A percentile compares a stretch with the other conserved stretches of the same genome.
Conservation (phyloP, 345 rosid genomes). For the Hypericum perforatum region DNA sequence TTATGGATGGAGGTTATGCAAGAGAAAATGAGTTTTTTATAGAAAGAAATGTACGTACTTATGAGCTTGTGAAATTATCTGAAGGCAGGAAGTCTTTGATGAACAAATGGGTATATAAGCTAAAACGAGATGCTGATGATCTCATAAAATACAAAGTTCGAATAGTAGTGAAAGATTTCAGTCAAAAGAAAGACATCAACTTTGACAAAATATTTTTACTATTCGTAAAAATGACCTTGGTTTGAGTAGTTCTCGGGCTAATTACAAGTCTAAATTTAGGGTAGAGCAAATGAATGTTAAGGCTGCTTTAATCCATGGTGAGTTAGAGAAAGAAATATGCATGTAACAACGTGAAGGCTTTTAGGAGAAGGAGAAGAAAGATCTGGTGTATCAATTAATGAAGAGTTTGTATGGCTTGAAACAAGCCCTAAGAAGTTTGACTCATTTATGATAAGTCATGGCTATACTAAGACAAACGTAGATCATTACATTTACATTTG, state of each 20-base stretch:
- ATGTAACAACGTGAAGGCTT: not conserved
- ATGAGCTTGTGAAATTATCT: no score
- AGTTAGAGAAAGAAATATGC: not conserved
- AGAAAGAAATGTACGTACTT: no score
- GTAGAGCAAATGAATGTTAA: no score
- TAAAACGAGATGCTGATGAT: not conserved
- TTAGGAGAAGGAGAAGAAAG: not conserved
- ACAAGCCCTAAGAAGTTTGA: not conserved
- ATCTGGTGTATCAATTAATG: not conserved
- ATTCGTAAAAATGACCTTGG: not conserved
- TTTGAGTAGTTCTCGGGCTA: not conserved
- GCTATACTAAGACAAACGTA: not conserved
- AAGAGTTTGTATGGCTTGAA: slow-evolving; percentile 1
- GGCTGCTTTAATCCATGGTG: not conserved
- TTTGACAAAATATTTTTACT: not conserved
- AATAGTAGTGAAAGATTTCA: not conserved
- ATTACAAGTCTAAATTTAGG: not conserved
- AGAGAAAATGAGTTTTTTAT: no score
- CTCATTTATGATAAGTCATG: not conserved
- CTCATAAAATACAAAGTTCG: not conserved
- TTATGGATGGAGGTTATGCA: no score
- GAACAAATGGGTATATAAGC: no score
- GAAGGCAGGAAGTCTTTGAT: no score
- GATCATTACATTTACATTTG: not conserved
- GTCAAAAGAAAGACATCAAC: not conserved